Conservation (phyloP, 495 filamentous ascomycete species). For the Cudoniella acicularis region DNA sequence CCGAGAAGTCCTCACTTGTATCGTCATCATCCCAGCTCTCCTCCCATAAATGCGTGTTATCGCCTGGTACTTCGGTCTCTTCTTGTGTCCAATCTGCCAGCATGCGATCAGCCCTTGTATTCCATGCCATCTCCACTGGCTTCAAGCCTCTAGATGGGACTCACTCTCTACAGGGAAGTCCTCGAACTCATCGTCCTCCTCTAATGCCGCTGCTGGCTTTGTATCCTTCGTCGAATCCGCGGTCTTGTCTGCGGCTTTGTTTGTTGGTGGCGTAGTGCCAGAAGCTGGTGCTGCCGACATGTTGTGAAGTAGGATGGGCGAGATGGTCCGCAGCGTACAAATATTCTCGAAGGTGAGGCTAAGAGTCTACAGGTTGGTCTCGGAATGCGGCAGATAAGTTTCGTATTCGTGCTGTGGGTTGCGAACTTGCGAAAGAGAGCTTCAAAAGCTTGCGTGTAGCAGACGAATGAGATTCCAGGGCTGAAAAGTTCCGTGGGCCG, state of each 20-base stretch:
- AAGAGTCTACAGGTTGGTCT: background rate
- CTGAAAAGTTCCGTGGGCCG: too few species aligned
- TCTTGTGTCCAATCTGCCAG: slow-evolving; percentile 79
- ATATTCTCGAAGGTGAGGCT: background rate
- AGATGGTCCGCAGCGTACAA: too few species aligned
- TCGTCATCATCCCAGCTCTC: slow-evolving; percentile 99
- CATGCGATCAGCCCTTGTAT: slow-evolving; percentile 7
- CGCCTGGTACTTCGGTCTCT: slow-evolving; percentile 72
- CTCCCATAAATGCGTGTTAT: slow-evolving; percentile 89
- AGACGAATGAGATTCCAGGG: too few species aligned
- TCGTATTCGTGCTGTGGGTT: background rate
- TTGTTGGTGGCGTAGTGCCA: slow-evolving; percentile 15
- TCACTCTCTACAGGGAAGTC: slow-evolving; percentile 96
- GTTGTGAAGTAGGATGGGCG: background rate
- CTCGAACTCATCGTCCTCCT: slow-evolving; percentile 98
- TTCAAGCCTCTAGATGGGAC: slow-evolving; percentile 20
- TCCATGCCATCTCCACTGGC: background rate
- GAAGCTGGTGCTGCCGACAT: slow-evolving; percentile 27
- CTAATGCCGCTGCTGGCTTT: slow-evolving; percentile 58
- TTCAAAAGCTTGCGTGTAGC: too few species aligned
- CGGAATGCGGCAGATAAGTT: background rate
- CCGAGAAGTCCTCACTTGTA: slow-evolving; percentile 91
- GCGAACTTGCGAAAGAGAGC: background rate
- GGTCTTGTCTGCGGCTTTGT: slow-evolving; percentile 19
- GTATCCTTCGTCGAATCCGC: slow-evolving; percentile 30